Conservation (phyloP, 1,139 yeast genomes). For the Diutina siamensis region DNA sequence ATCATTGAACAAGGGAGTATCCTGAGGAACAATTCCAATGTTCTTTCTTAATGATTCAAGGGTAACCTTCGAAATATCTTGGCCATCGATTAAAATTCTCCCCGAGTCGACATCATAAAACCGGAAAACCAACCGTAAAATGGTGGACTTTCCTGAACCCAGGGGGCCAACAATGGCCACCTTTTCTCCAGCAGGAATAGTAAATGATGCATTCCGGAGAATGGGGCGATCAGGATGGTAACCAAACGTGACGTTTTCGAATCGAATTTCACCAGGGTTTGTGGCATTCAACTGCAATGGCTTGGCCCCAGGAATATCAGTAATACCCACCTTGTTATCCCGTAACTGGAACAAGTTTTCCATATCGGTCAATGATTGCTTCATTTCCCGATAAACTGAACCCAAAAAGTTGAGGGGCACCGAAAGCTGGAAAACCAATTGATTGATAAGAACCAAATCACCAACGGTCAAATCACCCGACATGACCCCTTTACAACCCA, state of each 20-base stretch:
- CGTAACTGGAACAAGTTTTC: slow-evolving; percentile 80
- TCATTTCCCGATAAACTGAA: slow-evolving; percentile 86
- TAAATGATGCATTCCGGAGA: slow-evolving; percentile 66
- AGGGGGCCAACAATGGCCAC: slow-evolving; percentile 94
- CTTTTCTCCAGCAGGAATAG: slow-evolving; percentile 82
- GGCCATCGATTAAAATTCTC: slow-evolving; percentile 76
- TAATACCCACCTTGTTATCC: slow-evolving; percentile 56
- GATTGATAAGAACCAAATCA: slow-evolving; percentile 91
- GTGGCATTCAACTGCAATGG: slow-evolving; percentile 36
- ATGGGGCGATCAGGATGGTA: slow-evolving; percentile 86
- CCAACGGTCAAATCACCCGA: slow-evolving; percentile 81
- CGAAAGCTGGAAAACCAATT: slow-evolving; percentile 87
- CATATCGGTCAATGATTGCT: slow-evolving; percentile 88
- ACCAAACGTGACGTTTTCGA: slow-evolving; percentile 89
- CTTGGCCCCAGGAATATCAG: slow-evolving; percentile 49
- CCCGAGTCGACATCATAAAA: slow-evolving; percentile 81
- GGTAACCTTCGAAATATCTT: slow-evolving; percentile 68
- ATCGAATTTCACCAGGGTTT: slow-evolving; percentile 58
- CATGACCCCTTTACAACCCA: slow-evolving; percentile 95
- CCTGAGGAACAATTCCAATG: slow-evolving; percentile 96
- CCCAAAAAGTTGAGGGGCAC: slow-evolving; percentile 93
- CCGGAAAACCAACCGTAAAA: slow-evolving; percentile 71
- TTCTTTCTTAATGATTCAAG: slow-evolving; percentile 61
- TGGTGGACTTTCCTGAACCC: slow-evolving; percentile 92
- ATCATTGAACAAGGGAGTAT: slow-evolving; percentile 90